Conservation (phyloP, 2,329 filamentous ascomycete genomes). For the Clonostachys sp. region DNA sequence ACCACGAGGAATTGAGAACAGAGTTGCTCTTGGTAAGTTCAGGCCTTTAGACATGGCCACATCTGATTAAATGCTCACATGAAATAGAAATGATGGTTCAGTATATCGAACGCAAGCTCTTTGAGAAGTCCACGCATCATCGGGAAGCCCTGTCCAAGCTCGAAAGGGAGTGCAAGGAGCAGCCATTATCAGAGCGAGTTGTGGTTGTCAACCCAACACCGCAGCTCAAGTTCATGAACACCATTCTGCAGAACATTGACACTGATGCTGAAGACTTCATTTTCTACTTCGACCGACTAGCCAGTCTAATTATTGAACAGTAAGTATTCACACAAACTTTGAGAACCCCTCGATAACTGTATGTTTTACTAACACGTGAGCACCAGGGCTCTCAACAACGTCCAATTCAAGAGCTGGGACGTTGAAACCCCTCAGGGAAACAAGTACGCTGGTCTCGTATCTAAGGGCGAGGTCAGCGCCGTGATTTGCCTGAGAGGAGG, state of each 20-base stretch:
- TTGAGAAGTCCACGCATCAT: conserved; percentile 81
- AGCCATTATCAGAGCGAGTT: conserved; percentile 71
- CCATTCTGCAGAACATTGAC: conserved; percentile 76
- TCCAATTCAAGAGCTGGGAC: conserved; percentile 58
- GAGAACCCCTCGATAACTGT: not conserved
- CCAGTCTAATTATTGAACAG: conserved; percentile 79
- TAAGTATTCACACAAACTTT: conserved; percentile 24
- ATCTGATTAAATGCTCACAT: not conserved
- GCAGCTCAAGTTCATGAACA: conserved; percentile 85
- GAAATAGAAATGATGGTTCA: conserved; percentile 82
- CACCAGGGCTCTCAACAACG: conserved; percentile 68
- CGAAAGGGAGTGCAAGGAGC: conserved; percentile 65
- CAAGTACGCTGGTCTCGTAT: conserved; percentile 66
- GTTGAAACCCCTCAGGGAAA: conserved; percentile 69
- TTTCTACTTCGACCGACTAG: conserved; percentile 92
- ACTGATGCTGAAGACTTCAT: conserved; percentile 87
- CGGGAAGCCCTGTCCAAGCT: conserved; percentile 73
- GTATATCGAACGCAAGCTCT: conserved; percentile 82
- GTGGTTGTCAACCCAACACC: conserved; percentile 69
- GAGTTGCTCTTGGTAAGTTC: conserved; percentile 73
- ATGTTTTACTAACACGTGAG: conserved; percentile 3
- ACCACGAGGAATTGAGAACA: conserved; percentile 89
- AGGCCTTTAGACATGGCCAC: not conserved
- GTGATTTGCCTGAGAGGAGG: conserved; percentile 88
- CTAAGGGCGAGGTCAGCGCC: conserved; percentile 73